Evolutionary conservation across 805 yeast genomes (phyloP).

Genomic region (Candida gorgasii): DNA sequence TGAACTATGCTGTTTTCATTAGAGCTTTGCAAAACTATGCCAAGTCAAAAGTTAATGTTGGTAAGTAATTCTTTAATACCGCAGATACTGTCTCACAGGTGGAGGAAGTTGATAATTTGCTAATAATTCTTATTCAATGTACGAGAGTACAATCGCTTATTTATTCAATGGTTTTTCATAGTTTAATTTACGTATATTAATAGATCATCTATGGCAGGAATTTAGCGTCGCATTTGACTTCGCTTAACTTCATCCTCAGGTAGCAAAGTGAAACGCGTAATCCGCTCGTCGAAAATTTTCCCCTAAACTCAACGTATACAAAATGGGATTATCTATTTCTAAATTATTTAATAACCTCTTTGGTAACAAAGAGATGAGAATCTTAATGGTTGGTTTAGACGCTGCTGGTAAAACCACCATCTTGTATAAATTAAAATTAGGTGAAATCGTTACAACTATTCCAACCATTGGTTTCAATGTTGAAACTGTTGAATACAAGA

Average conservation of each 20-base stretch:
- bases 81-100: too few species aligned
- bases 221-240: background rate
- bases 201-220: background rate
- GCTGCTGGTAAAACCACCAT: constrained; percentile 99
- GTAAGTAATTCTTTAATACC: constrained; percentile 51
- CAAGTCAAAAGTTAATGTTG: constrained; percentile 83
- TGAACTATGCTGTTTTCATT: constrained; percentile 78
- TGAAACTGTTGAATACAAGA: constrained; percentile 95
- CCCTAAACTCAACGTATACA: constrained; percentile 10
- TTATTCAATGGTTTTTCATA: constrained; percentile 11
- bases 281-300: constrained; percentile 11
- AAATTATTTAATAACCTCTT: constrained; percentile 92
- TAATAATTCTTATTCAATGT: too few species aligned
- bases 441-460: constrained; percentile 94
- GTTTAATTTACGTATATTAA: background rate
- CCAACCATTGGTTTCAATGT: constrained; percentile 98
- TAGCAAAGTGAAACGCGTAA: constrained; percentile 7
- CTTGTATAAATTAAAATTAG: constrained; percentile 89
- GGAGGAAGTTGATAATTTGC: too few species aligned
- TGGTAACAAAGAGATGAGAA: constrained; percentile 98
- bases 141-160: too few species aligned
- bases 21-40: constrained; percentile 77
- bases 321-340: constrained; percentile 93
- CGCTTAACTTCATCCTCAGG: too few species aligned
- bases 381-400: constrained; percentile 96